Evolutionary conservation across 805 yeast genomes (phyloP).

Genomic region (Jamesozyma lodderae): DNA sequence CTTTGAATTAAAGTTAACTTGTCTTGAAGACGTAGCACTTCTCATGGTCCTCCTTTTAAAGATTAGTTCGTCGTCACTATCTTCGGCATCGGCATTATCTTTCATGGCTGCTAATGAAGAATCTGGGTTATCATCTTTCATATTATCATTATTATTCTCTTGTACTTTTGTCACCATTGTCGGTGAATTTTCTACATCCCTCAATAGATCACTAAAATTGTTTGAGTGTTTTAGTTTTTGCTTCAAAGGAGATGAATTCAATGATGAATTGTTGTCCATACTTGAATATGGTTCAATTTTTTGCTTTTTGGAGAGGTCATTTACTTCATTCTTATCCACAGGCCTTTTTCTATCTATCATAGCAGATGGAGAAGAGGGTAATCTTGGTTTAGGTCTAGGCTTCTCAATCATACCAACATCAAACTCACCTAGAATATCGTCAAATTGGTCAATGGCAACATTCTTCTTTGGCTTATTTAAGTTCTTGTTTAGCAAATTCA

Average conservation of each 20-base stretch:
- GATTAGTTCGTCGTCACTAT: slow-evolving; percentile 27
- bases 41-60: slow-evolving; percentile 25
- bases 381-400: background rate
- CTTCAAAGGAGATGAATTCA: slow-evolving; percentile 25
- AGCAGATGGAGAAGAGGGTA: slow-evolving; percentile 9
- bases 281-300: slow-evolving; percentile 10
- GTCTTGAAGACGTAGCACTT: slow-evolving; percentile 21
- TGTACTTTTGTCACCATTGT: slow-evolving; percentile 6
- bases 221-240: slow-evolving; percentile 2
- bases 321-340: background rate
- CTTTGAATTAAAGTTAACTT: slow-evolving; percentile 20
- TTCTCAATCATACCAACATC: slow-evolving; percentile 12
- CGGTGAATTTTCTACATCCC: slow-evolving; percentile 21
- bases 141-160: slow-evolving; percentile 2
- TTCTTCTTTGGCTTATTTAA: slow-evolving; percentile 30
- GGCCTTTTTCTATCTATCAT: slow-evolving; percentile 1
- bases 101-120: slow-evolving; percentile 1
- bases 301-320: slow-evolving; percentile 5
- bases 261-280: slow-evolving; percentile 2
- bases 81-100: slow-evolving; percentile 31
- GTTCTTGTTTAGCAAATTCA: slow-evolving; percentile 29
- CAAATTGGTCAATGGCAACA: slow-evolving; percentile 47
- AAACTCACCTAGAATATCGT: slow-evolving; percentile 56
- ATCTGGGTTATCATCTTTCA: background rate
- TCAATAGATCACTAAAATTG: slow-evolving; percentile 8